Conservation (phyloP, 192 early-diverging fungal species). For the Coemansia sp. region DNA sequence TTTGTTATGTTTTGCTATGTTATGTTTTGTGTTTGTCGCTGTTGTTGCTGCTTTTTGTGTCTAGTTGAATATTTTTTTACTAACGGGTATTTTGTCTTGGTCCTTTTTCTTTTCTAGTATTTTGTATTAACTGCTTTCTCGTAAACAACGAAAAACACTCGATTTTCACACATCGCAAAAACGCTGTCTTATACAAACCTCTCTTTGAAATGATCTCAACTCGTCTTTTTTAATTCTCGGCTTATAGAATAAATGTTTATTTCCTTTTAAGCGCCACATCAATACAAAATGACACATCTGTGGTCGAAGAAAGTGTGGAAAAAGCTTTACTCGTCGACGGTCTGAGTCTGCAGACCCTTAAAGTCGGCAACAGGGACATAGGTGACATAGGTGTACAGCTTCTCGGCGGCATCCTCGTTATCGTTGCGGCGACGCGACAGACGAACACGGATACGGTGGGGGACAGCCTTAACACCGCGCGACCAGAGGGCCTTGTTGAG, state of each 20-base stretch:
- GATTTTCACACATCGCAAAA: too few species aligned
- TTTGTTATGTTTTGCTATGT: too few species aligned
- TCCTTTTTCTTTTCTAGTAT: too few species aligned
- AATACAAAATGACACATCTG: neutral
- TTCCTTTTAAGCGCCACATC: conserved; percentile 1
- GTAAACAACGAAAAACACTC: too few species aligned
- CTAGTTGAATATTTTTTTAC: too few species aligned
- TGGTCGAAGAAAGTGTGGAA: neutral
- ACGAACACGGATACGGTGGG: conserved; percentile 94
- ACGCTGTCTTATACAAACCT: too few species aligned
- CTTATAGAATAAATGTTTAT: conserved; percentile 1
- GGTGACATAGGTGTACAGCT: conserved; percentile 95
- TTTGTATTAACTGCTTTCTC: too few species aligned
- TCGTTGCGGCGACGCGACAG: conserved; percentile 96
- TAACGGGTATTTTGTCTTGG: too few species aligned
- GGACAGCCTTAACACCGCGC: conserved; percentile 89
- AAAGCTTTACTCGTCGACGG: conserved; percentile 59
- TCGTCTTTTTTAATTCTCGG: neutral
- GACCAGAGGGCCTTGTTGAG: conserved; percentile 97
- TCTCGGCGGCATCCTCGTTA: conserved; percentile 93
- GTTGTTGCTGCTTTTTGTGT: too few species aligned
- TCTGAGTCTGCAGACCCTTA: conserved; percentile 83
- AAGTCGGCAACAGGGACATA: conserved; percentile 83
- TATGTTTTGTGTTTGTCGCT: too few species aligned
- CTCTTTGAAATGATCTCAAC: too few species aligned